Evolutionary conservation across 768 basidiomycete genomes (phyloP).

Genomic region (Trametes elegans): DNA sequence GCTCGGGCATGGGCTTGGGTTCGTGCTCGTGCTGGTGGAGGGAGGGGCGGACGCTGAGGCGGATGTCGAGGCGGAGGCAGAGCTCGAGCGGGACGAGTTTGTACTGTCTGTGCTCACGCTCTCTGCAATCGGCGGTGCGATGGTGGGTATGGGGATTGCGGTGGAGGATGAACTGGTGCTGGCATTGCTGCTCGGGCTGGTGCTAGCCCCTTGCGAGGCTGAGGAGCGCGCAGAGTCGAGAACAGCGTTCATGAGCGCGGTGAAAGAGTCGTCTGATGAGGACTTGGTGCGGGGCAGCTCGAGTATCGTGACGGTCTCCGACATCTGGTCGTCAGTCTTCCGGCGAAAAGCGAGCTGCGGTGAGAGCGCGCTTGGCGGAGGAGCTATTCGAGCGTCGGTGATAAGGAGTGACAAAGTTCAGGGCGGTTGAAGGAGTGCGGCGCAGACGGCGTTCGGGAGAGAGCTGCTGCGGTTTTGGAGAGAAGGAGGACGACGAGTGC

Average conservation of each 20-base stretch:
- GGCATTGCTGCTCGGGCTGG: background rate
- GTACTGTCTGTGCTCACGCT: conserved; percentile 1
- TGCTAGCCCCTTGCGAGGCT: conserved; percentile 13
- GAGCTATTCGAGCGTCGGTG: background rate
- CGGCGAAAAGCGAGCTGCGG: too few species aligned
- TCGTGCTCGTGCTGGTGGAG: conserved; percentile 6
- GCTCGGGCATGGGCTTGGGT: conserved; percentile 14
- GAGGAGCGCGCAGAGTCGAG: conserved; percentile 17
- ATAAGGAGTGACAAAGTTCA: background rate
- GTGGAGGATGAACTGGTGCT: background rate
- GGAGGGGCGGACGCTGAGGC: too few species aligned
- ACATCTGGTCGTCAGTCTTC: background rate
- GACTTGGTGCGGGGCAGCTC: conserved; percentile 7
- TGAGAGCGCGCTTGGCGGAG: too few species aligned
- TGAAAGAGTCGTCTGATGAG: conserved; percentile 5
- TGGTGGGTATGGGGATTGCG: background rate
- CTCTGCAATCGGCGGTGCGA: conserved; percentile 10
- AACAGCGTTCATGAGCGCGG: conserved; percentile 10
- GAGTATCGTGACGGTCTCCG: conserved; percentile 9
- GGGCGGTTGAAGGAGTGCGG: background rate
- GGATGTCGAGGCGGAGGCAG: too few species aligned
- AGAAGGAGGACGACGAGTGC: background rate
- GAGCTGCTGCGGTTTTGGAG: too few species aligned
- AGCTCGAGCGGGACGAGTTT: background rate
- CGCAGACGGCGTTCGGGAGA: background rate